phyloP scores from a whole-genome alignment of 2,329 filamentous ascomycete genomes.

The Penicillium rolfsii region DNA sequence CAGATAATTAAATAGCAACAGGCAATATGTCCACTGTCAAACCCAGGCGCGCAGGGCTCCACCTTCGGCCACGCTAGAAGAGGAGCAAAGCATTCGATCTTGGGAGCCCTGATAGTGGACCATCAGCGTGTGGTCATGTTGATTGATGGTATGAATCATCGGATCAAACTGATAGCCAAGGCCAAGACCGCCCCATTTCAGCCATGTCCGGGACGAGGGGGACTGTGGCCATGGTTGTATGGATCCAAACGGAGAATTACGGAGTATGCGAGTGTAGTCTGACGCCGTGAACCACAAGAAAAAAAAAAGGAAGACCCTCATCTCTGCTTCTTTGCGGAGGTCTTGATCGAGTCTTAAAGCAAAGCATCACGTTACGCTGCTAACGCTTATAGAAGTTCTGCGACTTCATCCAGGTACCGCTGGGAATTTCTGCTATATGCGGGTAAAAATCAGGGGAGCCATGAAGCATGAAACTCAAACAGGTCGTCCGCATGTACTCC shows the following conservation, averaged over 20 bases:
- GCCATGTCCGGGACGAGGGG: constrained; percentile 16
- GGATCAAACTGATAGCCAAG: constrained; percentile 21
- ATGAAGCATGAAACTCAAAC: not conserved
- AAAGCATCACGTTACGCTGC: not conserved
- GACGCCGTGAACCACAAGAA: not conserved
- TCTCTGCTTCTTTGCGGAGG: not conserved
- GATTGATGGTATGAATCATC: constrained; percentile 31
- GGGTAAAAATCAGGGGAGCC: not conserved
- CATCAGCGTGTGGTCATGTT: constrained; percentile 23
- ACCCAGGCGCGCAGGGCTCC: constrained; percentile 24
- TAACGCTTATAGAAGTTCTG: not conserved
- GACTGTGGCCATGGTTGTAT: constrained; percentile 14
- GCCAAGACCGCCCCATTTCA: constrained; percentile 24
- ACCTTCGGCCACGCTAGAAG: constrained; percentile 27
- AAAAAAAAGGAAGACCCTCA: not conserved
- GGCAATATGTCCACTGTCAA: constrained; percentile 12
- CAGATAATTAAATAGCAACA: constrained; percentile 30
- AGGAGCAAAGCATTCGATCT: constrained; percentile 21
- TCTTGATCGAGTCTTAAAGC: not conserved
- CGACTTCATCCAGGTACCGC: not conserved
- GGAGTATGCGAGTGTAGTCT: not conserved
- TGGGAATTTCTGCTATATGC: not conserved
- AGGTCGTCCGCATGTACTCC: not conserved
- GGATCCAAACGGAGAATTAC: constrained; percentile 17
- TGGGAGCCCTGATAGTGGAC: constrained; percentile 27